phyloP scores from a whole-genome alignment of 306 rosid species.

The Quercus ilex region DNA sequence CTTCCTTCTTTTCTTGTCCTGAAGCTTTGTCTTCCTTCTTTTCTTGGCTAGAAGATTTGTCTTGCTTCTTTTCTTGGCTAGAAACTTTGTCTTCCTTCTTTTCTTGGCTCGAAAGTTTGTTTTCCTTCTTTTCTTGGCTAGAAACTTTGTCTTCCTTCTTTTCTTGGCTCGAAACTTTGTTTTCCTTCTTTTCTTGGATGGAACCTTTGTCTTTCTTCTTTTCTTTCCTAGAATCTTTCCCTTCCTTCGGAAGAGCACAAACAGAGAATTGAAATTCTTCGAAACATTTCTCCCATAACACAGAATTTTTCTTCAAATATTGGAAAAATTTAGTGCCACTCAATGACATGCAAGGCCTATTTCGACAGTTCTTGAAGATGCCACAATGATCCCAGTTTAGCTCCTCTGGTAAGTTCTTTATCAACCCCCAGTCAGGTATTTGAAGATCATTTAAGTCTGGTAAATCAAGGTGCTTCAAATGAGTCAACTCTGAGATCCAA shows the following conservation, averaged over 20 bases:
- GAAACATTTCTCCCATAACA: slow-evolving; percentile 4
- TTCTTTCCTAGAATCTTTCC: too few species aligned
- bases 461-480: slow-evolving; percentile 19
- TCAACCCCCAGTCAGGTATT: slow-evolving; percentile 4
- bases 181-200: too few species aligned
- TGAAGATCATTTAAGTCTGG: slow-evolving; percentile 10
- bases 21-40: too few species aligned
- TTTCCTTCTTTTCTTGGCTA: too few species aligned
- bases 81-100: too few species aligned
- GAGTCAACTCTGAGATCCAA: slow-evolving; percentile 6
- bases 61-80: too few species aligned
- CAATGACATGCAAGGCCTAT: slow-evolving; percentile 9
- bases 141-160: too few species aligned
- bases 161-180: too few species aligned
- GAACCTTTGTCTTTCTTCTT: slow-evolving; percentile 8
- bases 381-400: slow-evolving; percentile 24
- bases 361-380: not conserved
- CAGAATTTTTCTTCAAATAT: slow-evolving; percentile 13
- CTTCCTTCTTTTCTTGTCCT: too few species aligned
- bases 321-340: not conserved
- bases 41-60: too few species aligned
- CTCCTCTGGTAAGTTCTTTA: slow-evolving; percentile 22
- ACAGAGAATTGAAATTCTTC: slow-evolving; percentile 9
- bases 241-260: slow-evolving; percentile 5
- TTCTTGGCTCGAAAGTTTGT: too few species aligned